Percentiles rank a stretch among this genome's conserved stretches.
These are phyloP conservation scores for Termitomyces sp. DNA, from an alignment of 768 basidiomycete genomes.

Conservation along the genomic window DNA sequence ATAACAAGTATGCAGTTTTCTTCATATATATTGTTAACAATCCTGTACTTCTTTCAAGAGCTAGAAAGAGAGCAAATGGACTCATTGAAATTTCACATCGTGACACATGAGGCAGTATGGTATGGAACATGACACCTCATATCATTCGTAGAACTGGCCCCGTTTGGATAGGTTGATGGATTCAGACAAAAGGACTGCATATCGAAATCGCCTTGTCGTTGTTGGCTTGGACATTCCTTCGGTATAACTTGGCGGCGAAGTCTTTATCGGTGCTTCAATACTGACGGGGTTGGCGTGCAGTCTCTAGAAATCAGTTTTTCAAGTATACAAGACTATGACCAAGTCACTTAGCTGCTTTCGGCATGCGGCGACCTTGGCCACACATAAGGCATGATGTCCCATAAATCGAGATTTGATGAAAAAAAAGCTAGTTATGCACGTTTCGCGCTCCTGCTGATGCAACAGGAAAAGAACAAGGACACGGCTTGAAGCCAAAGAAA, in stretches of 20 bases:
- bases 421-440: conserved; percentile 39
- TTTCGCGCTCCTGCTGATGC: conserved; percentile 34
- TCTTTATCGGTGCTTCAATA: conserved; percentile 27
- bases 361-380: conserved; percentile 54
- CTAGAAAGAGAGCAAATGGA: no score
- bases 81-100: no score
- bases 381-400: conserved; percentile 35
- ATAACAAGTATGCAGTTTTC: conserved; percentile 11
- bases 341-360: conserved; percentile 45
- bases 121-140: conserved; percentile 23
- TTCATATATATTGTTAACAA: no score
- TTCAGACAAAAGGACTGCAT: conserved; percentile 32
- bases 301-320: conserved; percentile 56
- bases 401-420: conserved; percentile 35
- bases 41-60: no score
- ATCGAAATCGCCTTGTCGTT: conserved; percentile 61
- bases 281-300: conserved; percentile 52
- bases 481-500: conserved; percentile 33
- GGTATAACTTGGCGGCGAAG: neutral
- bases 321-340: conserved; percentile 37
- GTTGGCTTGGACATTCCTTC: conserved; percentile 26
- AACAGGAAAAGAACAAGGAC: conserved; percentile 31
- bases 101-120: conserved; percentile 9
- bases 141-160: conserved; percentile 18
- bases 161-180: conserved; percentile 41